Conservation (phyloP, 805 yeast species). For the Tanozyma kutaoensis region DNA sequence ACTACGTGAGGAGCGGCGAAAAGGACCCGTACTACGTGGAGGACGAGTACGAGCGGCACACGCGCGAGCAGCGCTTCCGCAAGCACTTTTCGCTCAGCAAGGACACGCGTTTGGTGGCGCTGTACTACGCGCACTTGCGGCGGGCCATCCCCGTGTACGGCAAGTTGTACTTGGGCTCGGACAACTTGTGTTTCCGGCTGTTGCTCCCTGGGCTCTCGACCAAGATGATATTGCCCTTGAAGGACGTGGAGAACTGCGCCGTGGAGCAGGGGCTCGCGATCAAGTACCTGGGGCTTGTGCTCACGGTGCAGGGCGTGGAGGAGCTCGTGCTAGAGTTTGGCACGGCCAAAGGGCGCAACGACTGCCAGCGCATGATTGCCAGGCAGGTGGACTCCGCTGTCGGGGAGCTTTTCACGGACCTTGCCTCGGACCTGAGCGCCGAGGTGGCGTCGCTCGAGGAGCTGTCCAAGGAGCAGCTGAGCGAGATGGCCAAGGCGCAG, state of each 20-base stretch:
- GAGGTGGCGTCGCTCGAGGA: no score
- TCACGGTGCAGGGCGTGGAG: conserved; percentile 63
- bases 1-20: conserved; percentile 21
- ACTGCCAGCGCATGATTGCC: conserved; percentile 44
- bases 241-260: conserved; percentile 56
- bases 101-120: conserved; percentile 40
- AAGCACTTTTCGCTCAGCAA: conserved; percentile 51
- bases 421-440: no score
- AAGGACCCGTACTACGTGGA: conserved; percentile 39
- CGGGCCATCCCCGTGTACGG: conserved; percentile 75
- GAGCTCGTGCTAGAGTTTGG: conserved; percentile 70
- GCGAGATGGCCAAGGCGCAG: no score
- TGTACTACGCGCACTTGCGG: conserved; percentile 59
- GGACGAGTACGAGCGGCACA: conserved; percentile 26
- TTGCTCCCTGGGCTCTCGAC: conserved; percentile 67
- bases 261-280: conserved; percentile 59
- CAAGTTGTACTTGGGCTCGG: conserved; percentile 58
- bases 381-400: conserved; percentile 29
- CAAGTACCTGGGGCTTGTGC: conserved; percentile 54
- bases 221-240: conserved; percentile 69
- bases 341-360: conserved; percentile 52
- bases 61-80: conserved; percentile 46
- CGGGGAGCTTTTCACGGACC: no score
- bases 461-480: no score
- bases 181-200: conserved; percentile 68